phyloP scores from a whole-genome alignment of 2,329 filamentous ascomycete species.

The Amauroascus verrucosus region DNA sequence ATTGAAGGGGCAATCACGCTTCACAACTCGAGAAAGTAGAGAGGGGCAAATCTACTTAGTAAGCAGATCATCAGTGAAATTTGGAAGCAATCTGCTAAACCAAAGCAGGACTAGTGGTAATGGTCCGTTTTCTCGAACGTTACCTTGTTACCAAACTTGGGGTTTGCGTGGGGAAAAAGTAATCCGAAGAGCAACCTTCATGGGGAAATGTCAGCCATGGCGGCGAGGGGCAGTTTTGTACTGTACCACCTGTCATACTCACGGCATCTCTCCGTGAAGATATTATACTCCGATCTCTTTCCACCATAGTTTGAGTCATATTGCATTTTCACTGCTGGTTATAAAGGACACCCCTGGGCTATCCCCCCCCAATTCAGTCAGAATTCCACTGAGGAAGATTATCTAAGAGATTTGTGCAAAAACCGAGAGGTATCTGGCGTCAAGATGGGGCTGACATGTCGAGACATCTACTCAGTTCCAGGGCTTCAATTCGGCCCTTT shows the following conservation, averaged over 20 bases:
- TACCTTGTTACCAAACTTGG: background rate
- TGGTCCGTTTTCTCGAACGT: background rate
- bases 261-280: background rate
- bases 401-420: background rate
- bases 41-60: background rate
- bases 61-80: background rate
- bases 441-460: conserved; percentile 12
- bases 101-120: background rate
- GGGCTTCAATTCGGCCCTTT: conserved; percentile 48
- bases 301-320: background rate
- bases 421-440: background rate
- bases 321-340: background rate
- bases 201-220: background rate
- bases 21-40: too few relatives aligned
- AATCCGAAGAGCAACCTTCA: background rate
- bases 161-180: background rate
- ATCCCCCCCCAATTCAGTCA: background rate
- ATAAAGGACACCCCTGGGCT: background rate
- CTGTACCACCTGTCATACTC: background rate
- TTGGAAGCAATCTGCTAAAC: background rate
- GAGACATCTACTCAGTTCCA: conserved; percentile 13
- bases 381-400: background rate
- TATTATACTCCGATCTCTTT: background rate
- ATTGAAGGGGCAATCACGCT: too few relatives aligned
- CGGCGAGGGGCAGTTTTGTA: background rate